Conservation (phyloP, 768 basidiomycete species). For the Mycena metata region DNA sequence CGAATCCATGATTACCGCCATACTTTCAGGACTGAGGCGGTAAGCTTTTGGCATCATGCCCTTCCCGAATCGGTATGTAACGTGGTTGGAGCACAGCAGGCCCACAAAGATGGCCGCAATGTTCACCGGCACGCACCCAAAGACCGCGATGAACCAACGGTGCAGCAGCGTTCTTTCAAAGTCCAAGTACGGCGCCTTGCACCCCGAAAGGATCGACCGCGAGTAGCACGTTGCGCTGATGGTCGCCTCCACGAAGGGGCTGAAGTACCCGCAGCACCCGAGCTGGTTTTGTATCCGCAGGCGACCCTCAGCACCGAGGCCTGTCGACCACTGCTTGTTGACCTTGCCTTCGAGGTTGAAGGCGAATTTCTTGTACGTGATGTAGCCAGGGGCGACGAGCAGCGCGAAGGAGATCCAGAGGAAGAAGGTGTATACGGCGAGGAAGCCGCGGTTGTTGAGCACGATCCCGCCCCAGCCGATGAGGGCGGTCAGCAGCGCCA, state of each 20-base stretch:
- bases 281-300: conserved; percentile 73
- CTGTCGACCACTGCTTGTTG: conserved; percentile 71
- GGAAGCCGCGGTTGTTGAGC: conserved; percentile 86
- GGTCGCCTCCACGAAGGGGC: conserved; percentile 76
- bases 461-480: conserved; percentile 88
- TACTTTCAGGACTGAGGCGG: conserved; percentile 66
- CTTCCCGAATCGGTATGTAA: conserved; percentile 80
- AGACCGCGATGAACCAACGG: conserved; percentile 68
- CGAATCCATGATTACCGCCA: conserved; percentile 76
- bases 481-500: conserved; percentile 70
- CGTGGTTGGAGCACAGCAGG: conserved; percentile 73
- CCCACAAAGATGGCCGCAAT: conserved; percentile 65
- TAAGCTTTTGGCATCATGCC: conserved; percentile 80
- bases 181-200: conserved; percentile 66
- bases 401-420: conserved; percentile 73
- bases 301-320: conserved; percentile 62
- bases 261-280: conserved; percentile 75
- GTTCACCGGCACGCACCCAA: conserved; percentile 69
- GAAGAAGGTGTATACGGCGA: conserved; percentile 72
- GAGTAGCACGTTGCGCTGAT: conserved; percentile 72
- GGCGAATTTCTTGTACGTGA: conserved; percentile 71
- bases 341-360: conserved; percentile 80
- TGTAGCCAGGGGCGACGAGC: conserved; percentile 73
- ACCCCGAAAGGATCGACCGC: conserved; percentile 69
- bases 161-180: conserved; percentile 62